Base-by-base conservation (phyloP, 2,329 filamentous ascomycete species). In the Lecanicillium sp. region DNA sequence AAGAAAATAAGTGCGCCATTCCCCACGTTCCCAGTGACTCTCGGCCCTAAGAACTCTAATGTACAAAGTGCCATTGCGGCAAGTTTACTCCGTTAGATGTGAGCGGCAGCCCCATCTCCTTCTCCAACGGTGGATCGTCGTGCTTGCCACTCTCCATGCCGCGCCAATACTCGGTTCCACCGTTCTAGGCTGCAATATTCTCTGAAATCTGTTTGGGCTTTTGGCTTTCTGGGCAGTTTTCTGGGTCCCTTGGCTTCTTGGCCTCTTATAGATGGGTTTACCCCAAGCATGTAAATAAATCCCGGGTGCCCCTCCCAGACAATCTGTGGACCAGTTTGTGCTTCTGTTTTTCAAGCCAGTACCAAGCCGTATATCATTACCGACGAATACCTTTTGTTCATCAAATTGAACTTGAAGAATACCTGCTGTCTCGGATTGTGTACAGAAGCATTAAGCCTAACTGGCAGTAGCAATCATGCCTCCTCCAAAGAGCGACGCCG, bases 141-240 rank as follows among this genome's bases (percentile, higher is more conserved):
- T 20, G 11, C 34, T 36, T 36, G 34, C 22, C 34, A 16, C 12
- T n/a, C 9, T 9, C 6, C 17, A 25, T 5, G 16, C n/a, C 14
- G 19, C 34, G 18, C 18, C 22, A 3, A 29, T 11, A 11, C 2
- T 3, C 15, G 29, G 25, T 29, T 36, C 34, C 25, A 36, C 15
- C 27, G n/a, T 16, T 36, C 12, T 29, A 36, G 34, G 34, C 34
- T 29, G 9, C 34, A 14, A 18, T 15, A 36, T 36, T 29, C 11
- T 36, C 16, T 36, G 25, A n/a, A 12, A 5, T 17, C 16, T 29
- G 34, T 36, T 36, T 29, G 34, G 15, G 29, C 28, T 14, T 12
- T 14, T 15, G 12, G 3, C n/a, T 15, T 16, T 34, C 32, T 14
- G 15, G 14, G 15, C n/a, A 29, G 13, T 7, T 9, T 9, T 29